phyloP scores from a whole-genome alignment of 2,329 filamentous ascomycete genomes.

The Penicillium crustosum region DNA sequence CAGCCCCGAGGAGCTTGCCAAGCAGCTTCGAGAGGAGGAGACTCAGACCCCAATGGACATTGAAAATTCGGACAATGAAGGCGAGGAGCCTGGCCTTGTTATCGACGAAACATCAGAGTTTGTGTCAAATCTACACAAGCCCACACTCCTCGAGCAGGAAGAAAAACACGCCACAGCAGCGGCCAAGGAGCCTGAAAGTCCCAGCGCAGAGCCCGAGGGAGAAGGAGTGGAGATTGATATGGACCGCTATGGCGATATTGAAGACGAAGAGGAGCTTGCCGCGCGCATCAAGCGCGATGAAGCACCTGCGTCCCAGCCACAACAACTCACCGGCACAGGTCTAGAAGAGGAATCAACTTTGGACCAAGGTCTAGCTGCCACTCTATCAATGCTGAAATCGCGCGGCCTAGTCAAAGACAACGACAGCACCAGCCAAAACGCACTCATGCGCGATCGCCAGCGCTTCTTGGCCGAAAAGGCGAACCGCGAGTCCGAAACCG shows the following conservation, averaged over 20 bases:
- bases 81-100: conserved; percentile 67
- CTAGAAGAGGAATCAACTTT: conserved; percentile 84
- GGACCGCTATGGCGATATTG: conserved; percentile 54
- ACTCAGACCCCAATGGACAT: conserved; percentile 57
- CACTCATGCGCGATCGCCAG: conserved; percentile 68
- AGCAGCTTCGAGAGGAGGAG: conserved; percentile 68
- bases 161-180: conserved; percentile 37
- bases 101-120: conserved; percentile 97
- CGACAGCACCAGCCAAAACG: conserved; percentile 63
- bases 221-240: conserved; percentile 57
- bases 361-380: conserved; percentile 74
- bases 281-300: conserved; percentile 53
- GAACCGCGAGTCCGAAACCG: conserved; percentile 74
- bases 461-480: conserved; percentile 78
- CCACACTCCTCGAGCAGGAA: conserved; percentile 57
- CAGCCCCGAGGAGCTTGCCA: conserved; percentile 82
- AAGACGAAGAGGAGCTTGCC: conserved; percentile 50
- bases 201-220: conserved; percentile 43
- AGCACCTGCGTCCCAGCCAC: conserved; percentile 35
- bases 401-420: conserved; percentile 74
- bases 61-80: conserved; percentile 50
- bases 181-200: conserved; percentile 25
- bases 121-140: conserved; percentile 77
- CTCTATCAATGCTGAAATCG: conserved; percentile 78
- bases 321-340: conserved; percentile 60